Conservation (phyloP, 83 land plant species). For the Picea abies region DNA sequence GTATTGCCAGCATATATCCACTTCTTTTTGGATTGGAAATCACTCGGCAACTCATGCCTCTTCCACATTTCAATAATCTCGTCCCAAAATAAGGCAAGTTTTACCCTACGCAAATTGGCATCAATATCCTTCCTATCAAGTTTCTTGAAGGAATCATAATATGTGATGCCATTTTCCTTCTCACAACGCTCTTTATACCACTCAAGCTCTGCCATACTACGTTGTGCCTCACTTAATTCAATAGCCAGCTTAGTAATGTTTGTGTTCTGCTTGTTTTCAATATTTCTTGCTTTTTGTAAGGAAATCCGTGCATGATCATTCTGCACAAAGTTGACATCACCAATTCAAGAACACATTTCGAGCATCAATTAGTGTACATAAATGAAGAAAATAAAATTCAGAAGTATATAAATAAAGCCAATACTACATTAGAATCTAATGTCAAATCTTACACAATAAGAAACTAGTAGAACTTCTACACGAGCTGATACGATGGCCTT, state of each 20-base stretch:
- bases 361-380: neutral
- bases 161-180: constrained; percentile 33
- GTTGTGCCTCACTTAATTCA: constrained; percentile 23
- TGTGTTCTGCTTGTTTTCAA: too few relatives aligned
- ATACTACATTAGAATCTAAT: neutral
- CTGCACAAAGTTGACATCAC: constrained; percentile 19
- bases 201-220: too few relatives aligned
- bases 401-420: neutral
- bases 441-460: neutral
- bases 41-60: constrained; percentile 48
- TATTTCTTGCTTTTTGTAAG: too few relatives aligned
- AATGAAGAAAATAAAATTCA: neutral
- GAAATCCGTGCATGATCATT: constrained; percentile 38
- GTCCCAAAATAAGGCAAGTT: constrained; percentile 56
- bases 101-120: constrained; percentile 51
- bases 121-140: constrained; percentile 37
- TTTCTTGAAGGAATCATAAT: constrained; percentile 59
- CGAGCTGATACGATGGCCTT: too few relatives aligned
- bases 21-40: constrained; percentile 37
- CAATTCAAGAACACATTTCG: too few relatives aligned
- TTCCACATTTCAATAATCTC: constrained; percentile 53
- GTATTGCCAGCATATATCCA: constrained; percentile 54
- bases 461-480: neutral
- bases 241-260: constrained; percentile 30
- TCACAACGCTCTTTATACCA: constrained; percentile 33